A percentile compares a stretch with the other conserved stretches of the same genome.
Conservation (phyloP, 1,284 basidiomycete species). For the Ustilago esculenta region DNA sequence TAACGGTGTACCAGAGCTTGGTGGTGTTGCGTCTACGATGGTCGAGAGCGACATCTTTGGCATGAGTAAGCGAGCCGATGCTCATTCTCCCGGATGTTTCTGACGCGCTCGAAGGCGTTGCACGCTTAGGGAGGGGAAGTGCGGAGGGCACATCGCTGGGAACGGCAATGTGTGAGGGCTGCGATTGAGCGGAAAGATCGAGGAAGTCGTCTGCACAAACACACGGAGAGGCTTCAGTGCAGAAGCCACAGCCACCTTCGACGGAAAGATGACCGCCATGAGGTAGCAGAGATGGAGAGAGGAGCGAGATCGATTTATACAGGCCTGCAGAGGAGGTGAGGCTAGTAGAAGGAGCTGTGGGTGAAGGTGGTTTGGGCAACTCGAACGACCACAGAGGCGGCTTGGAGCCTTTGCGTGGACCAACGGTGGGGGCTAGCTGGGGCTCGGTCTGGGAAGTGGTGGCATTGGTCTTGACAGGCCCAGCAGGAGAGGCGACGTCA, state of each 20-base stretch:
- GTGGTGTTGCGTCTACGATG: slow-evolving; percentile 14
- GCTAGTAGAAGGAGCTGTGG: neutral
- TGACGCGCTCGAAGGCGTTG: slow-evolving; percentile 1
- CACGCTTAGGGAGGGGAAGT: slow-evolving; percentile 29
- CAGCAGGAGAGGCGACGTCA: neutral
- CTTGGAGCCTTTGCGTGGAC: slow-evolving; percentile 20
- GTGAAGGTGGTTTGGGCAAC: slow-evolving; percentile 12
- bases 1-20: slow-evolving; percentile 48
- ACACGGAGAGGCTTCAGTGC: slow-evolving; percentile 54
- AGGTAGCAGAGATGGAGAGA: slow-evolving; percentile 24
- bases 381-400: slow-evolving; percentile 32
- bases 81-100: slow-evolving; percentile 36
- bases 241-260: slow-evolving; percentile 59
- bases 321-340: neutral
- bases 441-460: neutral
- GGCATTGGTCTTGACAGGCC: neutral
- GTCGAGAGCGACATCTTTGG: slow-evolving; percentile 20
- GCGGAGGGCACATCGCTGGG: slow-evolving; percentile 24
- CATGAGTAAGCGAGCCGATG: slow-evolving; percentile 41
- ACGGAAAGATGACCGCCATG: slow-evolving; percentile 25
- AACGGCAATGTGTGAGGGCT: slow-evolving; percentile 32
- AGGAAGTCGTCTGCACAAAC: slow-evolving; percentile 54
- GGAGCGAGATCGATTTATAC: slow-evolving; percentile 7
- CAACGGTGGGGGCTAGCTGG: neutral
- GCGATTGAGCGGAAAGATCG: slow-evolving; percentile 17